Percentiles rank a stretch among this genome's conserved stretches.
Evolutionary conservation across 371 early-diverging fungal species (phyloP).

Genomic region (Dichotomocladium elegans): DNA sequence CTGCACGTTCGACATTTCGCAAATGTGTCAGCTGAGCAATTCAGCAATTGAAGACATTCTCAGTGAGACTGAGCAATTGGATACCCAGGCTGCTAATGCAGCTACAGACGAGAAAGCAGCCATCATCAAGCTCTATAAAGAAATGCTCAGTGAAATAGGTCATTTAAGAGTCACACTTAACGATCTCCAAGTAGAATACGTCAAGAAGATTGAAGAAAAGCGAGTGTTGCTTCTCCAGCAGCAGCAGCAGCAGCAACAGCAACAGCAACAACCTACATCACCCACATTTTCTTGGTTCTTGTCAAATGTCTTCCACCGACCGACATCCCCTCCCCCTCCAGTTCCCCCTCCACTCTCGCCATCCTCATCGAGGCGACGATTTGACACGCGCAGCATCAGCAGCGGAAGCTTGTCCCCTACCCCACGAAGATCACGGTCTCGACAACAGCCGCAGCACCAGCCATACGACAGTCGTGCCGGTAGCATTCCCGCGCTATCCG

Average conservation of each 20-base stretch:
- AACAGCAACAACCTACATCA: not conserved
- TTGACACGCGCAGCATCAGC: not conserved
- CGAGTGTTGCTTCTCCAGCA: slow-evolving; percentile 34
- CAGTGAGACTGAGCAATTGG: not conserved
- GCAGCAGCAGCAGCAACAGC: not conserved
- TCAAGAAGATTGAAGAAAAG: slow-evolving; percentile 52
- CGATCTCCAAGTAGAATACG: slow-evolving; percentile 55
- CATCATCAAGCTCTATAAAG: not conserved
- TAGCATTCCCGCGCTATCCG: not conserved
- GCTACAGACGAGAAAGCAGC: slow-evolving; percentile 30
- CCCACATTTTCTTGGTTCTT: not conserved
- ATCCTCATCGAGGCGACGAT: no score
- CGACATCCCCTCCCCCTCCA: slow-evolving; percentile 6
- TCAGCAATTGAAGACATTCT: slow-evolving; percentile 3
- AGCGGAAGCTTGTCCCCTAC: not conserved
- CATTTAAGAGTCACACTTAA: not conserved
- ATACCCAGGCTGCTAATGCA: not conserved
- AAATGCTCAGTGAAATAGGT: slow-evolving; percentile 3
- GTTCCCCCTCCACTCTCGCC: slow-evolving; percentile 3
- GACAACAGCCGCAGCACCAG: not conserved
- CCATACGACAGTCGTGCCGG: not conserved
- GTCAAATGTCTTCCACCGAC: slow-evolving; percentile 17
- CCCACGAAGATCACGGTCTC: not conserved
- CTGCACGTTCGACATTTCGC: not conserved
- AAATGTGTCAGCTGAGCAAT: slow-evolving; percentile 2